Evolutionary conservation across 2,329 filamentous ascomycete species (phyloP).

Genomic region (Hypoxylon sp.): DNA sequence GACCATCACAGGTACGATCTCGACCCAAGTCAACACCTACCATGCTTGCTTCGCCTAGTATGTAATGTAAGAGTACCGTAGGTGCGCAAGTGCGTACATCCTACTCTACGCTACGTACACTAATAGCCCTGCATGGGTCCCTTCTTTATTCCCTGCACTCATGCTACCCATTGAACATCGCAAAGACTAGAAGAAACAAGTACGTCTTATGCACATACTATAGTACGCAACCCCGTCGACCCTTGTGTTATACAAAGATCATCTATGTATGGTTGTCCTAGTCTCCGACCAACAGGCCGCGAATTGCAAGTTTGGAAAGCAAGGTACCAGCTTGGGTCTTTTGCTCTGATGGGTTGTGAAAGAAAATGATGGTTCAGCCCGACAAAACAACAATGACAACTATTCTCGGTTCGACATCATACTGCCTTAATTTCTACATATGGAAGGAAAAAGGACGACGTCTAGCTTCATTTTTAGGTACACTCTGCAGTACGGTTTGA

Average conservation of each 20-base stretch:
- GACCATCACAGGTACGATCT: slow-evolving; percentile 46
- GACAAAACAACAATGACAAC: slow-evolving; percentile 7
- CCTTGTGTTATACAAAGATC: slow-evolving; percentile 36
- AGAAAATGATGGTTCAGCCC: slow-evolving; percentile 7
- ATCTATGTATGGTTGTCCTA: slow-evolving; percentile 20
- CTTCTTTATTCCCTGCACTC: slow-evolving; percentile 17
- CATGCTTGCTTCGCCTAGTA: slow-evolving; percentile 28
- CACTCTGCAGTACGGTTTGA: slow-evolving; percentile 17
- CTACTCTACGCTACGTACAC: slow-evolving; percentile 18
- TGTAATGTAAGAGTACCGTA: slow-evolving; percentile 9
- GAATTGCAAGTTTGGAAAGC: slow-evolving; percentile 10
- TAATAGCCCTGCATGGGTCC: slow-evolving; percentile 17
- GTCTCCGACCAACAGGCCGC: slow-evolving; percentile 23
- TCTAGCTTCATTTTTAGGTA: slow-evolving; percentile 25
- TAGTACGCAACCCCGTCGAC: slow-evolving; percentile 17
- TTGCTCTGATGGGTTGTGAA: slow-evolving; percentile 3
- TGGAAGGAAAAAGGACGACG: slow-evolving; percentile 12
- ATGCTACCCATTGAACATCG: slow-evolving; percentile 21
- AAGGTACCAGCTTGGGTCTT: slow-evolving; percentile 16
- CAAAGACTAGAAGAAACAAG: slow-evolving; percentile 22
- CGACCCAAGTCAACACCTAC: slow-evolving; percentile 32
- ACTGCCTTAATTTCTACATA: slow-evolving; percentile 20
- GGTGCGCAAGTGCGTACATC: background rate
- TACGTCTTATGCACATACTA: slow-evolving; percentile 21
- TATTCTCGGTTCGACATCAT: slow-evolving; percentile 21